A percentile compares a stretch with the other conserved stretches of the same genome.
These are phyloP conservation scores for Acer saccharum DNA, from an alignment of 345 rosid species.

Conservation along the genomic window DNA sequence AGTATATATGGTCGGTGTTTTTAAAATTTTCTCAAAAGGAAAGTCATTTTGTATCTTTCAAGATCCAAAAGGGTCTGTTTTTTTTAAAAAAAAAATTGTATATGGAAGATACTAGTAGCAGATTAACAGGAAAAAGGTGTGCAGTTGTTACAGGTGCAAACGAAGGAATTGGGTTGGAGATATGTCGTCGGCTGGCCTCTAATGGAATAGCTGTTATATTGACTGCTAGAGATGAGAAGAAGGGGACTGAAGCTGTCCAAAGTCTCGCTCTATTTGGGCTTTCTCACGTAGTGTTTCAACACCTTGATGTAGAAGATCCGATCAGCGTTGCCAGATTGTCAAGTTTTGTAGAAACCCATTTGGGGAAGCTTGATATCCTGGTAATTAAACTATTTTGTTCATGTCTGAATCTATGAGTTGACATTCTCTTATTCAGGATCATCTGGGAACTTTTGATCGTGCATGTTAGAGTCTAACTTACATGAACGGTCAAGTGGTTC, in stretches of 20 bases:
- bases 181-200: slow-evolving; percentile 14
- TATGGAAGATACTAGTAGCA: neutral
- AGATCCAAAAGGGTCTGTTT: neutral
- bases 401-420: neutral
- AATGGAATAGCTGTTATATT: slow-evolving; percentile 3
- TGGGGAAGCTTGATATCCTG: neutral
- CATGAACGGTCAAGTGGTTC: neutral
- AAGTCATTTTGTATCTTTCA: too few relatives aligned
- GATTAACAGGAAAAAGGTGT: neutral
- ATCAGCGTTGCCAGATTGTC: neutral
- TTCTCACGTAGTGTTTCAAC: neutral
- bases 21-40: too few relatives aligned
- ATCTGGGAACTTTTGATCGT: neutral
- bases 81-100: too few relatives aligned
- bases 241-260: slow-evolving; percentile 11
- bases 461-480: neutral
- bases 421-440: neutral
- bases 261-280: neutral
- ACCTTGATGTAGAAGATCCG: slow-evolving; percentile 8
- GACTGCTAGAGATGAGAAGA: slow-evolving; percentile 16
- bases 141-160: slow-evolving; percentile 10
- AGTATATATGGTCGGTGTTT: neutral
- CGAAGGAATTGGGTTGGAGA: slow-evolving; percentile 22
- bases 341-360: too few relatives aligned
- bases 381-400: neutral